Percentiles rank a stretch among this genome's conserved stretches.
These are phyloP conservation scores for Termitomyces sp. DNA, from an alignment of 768 basidiomycete genomes.

Conservation along the genomic window DNA sequence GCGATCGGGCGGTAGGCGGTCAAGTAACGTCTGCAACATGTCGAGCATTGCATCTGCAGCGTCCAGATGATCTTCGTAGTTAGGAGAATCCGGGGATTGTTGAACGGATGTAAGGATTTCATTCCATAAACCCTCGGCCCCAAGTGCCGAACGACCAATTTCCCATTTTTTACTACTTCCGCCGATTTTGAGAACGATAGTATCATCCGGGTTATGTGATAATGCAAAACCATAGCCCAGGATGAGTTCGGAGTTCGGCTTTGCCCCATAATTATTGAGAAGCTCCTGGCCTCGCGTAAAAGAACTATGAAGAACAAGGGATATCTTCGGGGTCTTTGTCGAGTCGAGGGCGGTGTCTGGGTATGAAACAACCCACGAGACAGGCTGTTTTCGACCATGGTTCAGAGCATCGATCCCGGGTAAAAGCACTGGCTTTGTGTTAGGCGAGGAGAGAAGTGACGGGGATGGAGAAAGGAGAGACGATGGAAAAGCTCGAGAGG, in stretches of 20 bases:
- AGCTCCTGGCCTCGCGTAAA: slow-evolving; percentile 47
- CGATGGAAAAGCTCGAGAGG: slow-evolving; percentile 89
- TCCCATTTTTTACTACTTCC: slow-evolving; percentile 55
- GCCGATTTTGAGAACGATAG: slow-evolving; percentile 73
- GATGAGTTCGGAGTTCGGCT: slow-evolving; percentile 85
- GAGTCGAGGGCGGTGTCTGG: slow-evolving; percentile 18
- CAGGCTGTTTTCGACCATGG: slow-evolving; percentile 72
- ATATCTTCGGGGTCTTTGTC: slow-evolving; percentile 35
- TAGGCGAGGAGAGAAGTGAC: slow-evolving; percentile 41
- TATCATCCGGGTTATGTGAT: slow-evolving; percentile 77
- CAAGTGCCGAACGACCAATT: slow-evolving; percentile 49
- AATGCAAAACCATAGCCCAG: slow-evolving; percentile 90
- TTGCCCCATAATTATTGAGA: slow-evolving; percentile 90
- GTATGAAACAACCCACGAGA: slow-evolving; percentile 71
- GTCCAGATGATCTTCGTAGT: slow-evolving; percentile 62
- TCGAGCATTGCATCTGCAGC: slow-evolving; percentile 58
- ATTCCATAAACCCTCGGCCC: slow-evolving; percentile 57
- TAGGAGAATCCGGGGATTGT: slow-evolving; percentile 20
- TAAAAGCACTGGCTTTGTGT: slow-evolving; percentile 72
- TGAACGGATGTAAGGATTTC: slow-evolving; percentile 35
- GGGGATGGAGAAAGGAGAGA: slow-evolving; percentile 59
- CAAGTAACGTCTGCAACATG: slow-evolving; percentile 54
- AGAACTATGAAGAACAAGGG: slow-evolving; percentile 51
- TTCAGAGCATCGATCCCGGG: slow-evolving; percentile 88
- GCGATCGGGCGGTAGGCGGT: slow-evolving; percentile 37